A percentile compares a stretch with the other conserved stretches of the same genome.
Conservation (phyloP, 83 land plant genomes). For the Picea abies region DNA sequence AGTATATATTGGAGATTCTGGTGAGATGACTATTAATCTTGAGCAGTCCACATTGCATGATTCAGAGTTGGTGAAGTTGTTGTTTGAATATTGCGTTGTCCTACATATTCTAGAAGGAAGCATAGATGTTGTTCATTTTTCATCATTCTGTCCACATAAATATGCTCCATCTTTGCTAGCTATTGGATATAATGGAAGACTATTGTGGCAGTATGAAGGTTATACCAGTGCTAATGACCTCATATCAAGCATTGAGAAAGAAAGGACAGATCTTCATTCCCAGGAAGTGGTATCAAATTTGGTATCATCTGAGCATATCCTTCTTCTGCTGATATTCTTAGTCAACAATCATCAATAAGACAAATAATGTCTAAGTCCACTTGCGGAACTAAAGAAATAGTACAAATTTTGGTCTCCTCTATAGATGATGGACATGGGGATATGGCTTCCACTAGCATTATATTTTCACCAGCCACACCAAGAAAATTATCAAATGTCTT, state of each 20-base stretch:
- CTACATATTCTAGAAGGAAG: no score
- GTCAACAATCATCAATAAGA: background rate
- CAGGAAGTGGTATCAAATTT: constrained; percentile 44
- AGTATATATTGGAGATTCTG: no score
- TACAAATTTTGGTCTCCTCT: background rate
- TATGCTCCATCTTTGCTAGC: constrained; percentile 57
- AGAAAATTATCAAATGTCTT: background rate
- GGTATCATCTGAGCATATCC: constrained; percentile 11
- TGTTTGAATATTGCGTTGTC: no score
- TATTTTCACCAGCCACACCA: background rate
- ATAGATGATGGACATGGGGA: background rate
- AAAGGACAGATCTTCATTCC: constrained; percentile 55
- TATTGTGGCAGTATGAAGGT: constrained; percentile 56
- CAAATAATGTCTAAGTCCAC: no score
- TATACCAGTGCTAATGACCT: constrained; percentile 36
- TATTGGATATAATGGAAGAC: constrained; percentile 61
- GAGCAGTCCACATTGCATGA: no score
- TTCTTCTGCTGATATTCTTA: constrained; percentile 11
- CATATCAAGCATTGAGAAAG: constrained; percentile 51
- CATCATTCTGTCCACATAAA: constrained; percentile 30
- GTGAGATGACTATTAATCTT: no score
- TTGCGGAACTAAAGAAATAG: background rate
- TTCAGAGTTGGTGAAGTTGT: no score
- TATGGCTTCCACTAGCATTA: background rate
- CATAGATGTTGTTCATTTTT: no score